Evolutionary conservation across 768 basidiomycete genomes (phyloP), one percentile per base, ranked within the genome.

Genomic region (Xerocomus potaroensis): DNA sequence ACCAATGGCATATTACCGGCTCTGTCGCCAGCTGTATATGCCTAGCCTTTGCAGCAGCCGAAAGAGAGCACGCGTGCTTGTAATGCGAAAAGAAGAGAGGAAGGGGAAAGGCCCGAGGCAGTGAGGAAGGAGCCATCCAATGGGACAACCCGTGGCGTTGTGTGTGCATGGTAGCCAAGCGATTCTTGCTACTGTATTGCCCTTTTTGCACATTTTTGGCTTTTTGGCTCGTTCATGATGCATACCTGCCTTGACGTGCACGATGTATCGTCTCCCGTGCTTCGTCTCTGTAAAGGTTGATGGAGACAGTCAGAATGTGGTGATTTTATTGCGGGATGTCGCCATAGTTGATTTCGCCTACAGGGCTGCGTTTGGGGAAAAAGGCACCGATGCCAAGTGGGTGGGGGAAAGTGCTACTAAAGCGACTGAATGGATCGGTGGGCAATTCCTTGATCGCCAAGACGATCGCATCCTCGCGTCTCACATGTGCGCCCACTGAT

Each of bases 141-240:
- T n/a, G n/a, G n/a, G n/a, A n/a, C n/a, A n/a, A n/a, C n/a, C n/a
- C n/a, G n/a, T n/a, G n/a, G n/a, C n/a, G n/a, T n/a, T n/a, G n/a
- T n/a, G n/a, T n/a, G n/a, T n/a, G n/a, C n/a, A n/a, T n/a, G n/a
- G n/a, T n/a, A n/a, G n/a, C n/a, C n/a, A n/a, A n/a, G n/a, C n/a
- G n/a, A n/a, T n/a, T 8, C 5, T 11, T 21, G 35, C 7, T 9
- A n/a, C 4, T 5, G 24, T 16, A 16, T 29, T 29, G 10, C 26
- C 39, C 39, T 27, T 40, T 40, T 40, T 18, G 39, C 27, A 26
- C 39, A 24, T 29, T 40, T 40, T 40, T 40, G 39, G 29, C 39
- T 40, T 40, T 40, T 40, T 40, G 39, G 14, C 39, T 29, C 22
- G 23, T 38, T 9, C 10, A 4, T 3, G 18, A 3, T 7, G 37